Evolutionary conservation across 257 asterid genomes (phyloP), one percentile per base, ranked within the genome.

Genomic region (Penstemon newberryi): DNA sequence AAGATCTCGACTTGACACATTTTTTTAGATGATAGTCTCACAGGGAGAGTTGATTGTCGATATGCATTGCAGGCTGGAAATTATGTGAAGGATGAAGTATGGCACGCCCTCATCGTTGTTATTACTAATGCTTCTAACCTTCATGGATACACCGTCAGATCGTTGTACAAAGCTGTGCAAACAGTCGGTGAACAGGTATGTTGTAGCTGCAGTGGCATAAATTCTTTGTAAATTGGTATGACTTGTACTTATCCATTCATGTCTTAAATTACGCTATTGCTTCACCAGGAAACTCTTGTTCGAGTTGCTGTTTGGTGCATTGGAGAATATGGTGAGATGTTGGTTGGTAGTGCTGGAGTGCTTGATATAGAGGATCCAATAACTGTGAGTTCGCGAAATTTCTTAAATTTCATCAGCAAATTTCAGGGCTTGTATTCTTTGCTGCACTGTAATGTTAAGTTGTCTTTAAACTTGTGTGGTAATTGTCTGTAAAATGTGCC

Each of bases 231-330:
- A 66, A 69, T 50, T 65, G 33, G 58, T 25, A 47, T 64, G 50
- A 39, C 67, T 45, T 19, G 68, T 60, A 12, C 47, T 25, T 61
- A 49, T 53, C 60, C 44, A 25, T 25, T 73, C 42, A 33, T 63
- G 64, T 52, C 70, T 41, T 66, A 2, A 54, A 56, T 57, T 61
- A 54, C 57, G 47, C 66, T 65, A 63, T 81, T 53, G 71, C 57
- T 82, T 71, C 65, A 49, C 65, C 71, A 94, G 99, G 98, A 91
- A 87, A 82, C 85, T 71, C 99, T 94, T 70, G 90, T 86, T 74
- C 91, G 95, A 73, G 98, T 94, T 83, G 93, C 93, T 36, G 93
- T 94, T 70, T 94, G 99, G 99, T 94, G 98, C 84, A 82, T 94
- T 52, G 99, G 99, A 72, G 99, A 94, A 84, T 94, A 89, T 77